Evolutionary conservation across 1,139 yeast genomes (phyloP).

Genomic region (Saccharomycopsis hybrid): DNA sequence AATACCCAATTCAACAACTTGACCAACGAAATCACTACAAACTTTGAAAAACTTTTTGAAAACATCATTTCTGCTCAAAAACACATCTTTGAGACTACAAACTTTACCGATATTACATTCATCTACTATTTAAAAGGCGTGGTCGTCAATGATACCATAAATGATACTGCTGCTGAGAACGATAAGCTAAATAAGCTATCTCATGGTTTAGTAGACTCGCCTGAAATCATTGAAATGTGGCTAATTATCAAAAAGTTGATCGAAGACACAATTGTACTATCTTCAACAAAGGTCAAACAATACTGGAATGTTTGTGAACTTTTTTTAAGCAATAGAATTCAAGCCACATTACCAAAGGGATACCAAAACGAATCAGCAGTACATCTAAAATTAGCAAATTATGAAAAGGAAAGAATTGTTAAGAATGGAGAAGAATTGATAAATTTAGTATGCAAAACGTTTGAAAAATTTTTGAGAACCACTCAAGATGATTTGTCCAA

Average conservation of each 20-base stretch:
- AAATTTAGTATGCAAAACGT: slow-evolving; percentile 30
- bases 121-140: slow-evolving; percentile 23
- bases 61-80: slow-evolving; percentile 33
- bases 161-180: slow-evolving; percentile 1
- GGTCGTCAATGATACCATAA: slow-evolving; percentile 8
- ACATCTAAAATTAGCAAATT: slow-evolving; percentile 33
- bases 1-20: slow-evolving; percentile 39
- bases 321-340: slow-evolving; percentile 40
- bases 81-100: slow-evolving; percentile 28
- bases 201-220: slow-evolving; percentile 36
- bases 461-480: slow-evolving; percentile 34
- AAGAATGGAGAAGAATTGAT: slow-evolving; percentile 33
- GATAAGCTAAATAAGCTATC: slow-evolving; percentile 14
- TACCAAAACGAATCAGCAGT: slow-evolving; percentile 35
- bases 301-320: slow-evolving; percentile 40
- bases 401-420: slow-evolving; percentile 34
- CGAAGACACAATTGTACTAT: slow-evolving; percentile 32
- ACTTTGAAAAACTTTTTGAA: slow-evolving; percentile 27
- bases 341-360: slow-evolving; percentile 36
- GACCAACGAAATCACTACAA: slow-evolving; percentile 33
- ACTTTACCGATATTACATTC: slow-evolving; percentile 25
- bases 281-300: slow-evolving; percentile 23
- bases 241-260: slow-evolving; percentile 39
- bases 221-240: slow-evolving; percentile 51
- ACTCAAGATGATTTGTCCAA: slow-evolving; percentile 28